phyloP scores from a whole-genome alignment of 768 basidiomycete species.

The Psilocybe azurescens region DNA sequence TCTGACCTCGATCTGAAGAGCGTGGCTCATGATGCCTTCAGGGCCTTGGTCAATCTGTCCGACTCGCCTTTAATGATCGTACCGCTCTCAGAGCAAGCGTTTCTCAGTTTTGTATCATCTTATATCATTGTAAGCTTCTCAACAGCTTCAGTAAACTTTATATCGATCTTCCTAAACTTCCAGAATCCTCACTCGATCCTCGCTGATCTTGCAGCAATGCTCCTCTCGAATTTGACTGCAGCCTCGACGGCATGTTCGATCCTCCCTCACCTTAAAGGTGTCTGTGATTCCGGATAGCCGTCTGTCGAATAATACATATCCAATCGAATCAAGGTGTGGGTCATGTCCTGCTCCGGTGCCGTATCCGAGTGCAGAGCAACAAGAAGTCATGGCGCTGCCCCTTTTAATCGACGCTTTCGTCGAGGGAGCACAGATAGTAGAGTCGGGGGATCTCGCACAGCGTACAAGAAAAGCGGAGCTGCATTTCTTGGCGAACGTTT shows the following conservation, averaged over 20 bases:
- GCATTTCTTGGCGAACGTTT: constrained; percentile 93
- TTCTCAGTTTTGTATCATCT: constrained; percentile 82
- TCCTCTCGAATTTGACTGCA: constrained; percentile 91
- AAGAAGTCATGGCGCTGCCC: constrained; percentile 69
- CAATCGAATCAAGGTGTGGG: constrained; percentile 80
- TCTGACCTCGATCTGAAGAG: constrained; percentile 51
- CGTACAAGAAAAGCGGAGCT: constrained; percentile 74
- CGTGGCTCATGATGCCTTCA: constrained; percentile 93
- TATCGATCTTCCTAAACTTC: neutral
- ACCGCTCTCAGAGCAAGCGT: constrained; percentile 71
- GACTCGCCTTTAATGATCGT: constrained; percentile 76
- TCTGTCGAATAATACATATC: constrained; percentile 64
- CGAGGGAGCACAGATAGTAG: constrained; percentile 65
- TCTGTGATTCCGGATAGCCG: constrained; percentile 57
- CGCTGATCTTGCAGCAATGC: constrained; percentile 96
- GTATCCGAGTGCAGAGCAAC: constrained; percentile 60
- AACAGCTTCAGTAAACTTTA: neutral
- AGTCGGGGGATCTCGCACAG: constrained; percentile 51
- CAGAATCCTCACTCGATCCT: constrained; percentile 92
- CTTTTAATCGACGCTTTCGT: constrained; percentile 91
- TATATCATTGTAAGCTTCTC: constrained; percentile 80
- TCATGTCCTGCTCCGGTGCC: constrained; percentile 78
- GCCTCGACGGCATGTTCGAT: constrained; percentile 69
- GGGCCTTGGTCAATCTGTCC: constrained; percentile 92
- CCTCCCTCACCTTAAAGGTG: constrained; percentile 68